Evolutionary conservation across 176 grass and related monocot genomes (phyloP).

Genomic region (Raddia guianensis): DNA sequence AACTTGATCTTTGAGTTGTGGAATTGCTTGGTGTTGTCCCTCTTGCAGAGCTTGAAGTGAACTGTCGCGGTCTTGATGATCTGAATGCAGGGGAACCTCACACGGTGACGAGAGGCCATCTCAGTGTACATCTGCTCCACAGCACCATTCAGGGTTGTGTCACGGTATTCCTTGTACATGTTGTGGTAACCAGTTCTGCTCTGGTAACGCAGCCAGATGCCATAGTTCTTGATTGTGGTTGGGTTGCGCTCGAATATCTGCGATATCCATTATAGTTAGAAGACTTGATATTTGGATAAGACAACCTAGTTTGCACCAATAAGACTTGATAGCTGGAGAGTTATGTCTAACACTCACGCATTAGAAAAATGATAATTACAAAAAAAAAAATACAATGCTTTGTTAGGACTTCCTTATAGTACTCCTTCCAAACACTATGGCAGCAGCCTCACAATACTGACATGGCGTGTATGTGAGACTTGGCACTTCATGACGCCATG

Average conservation of each 20-base stretch:
- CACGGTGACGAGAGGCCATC: conserved; percentile 91
- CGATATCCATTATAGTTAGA: background rate
- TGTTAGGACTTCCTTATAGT: background rate
- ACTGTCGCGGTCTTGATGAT: conserved; percentile 88
- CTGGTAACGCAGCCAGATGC: conserved; percentile 92
- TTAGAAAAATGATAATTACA: background rate
- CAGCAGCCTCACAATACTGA: no score
- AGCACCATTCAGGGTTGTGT: conserved; percentile 79
- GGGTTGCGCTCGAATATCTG: conserved; percentile 93
- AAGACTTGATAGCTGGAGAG: background rate
- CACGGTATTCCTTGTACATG: conserved; percentile 97
- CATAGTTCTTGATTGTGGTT: conserved; percentile 91
- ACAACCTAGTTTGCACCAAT: background rate
- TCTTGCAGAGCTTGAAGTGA: conserved; percentile 90
- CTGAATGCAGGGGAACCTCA: conserved; percentile 81
- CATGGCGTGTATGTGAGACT: no score
- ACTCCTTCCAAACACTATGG: no score
- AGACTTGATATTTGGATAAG: background rate
- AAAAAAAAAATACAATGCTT: background rate
- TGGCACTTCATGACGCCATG: no score
- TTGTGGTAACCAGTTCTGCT: conserved; percentile 93
- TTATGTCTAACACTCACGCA: background rate
- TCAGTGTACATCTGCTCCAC: conserved; percentile 94
- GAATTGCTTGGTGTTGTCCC: conserved; percentile 94
- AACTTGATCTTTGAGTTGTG: conserved; percentile 81